Evolutionary conservation across 352 stramenopile genomes (phyloP), one percentile per base, ranked within the genome.

Genomic region (Blastocystis sp.): DNA sequence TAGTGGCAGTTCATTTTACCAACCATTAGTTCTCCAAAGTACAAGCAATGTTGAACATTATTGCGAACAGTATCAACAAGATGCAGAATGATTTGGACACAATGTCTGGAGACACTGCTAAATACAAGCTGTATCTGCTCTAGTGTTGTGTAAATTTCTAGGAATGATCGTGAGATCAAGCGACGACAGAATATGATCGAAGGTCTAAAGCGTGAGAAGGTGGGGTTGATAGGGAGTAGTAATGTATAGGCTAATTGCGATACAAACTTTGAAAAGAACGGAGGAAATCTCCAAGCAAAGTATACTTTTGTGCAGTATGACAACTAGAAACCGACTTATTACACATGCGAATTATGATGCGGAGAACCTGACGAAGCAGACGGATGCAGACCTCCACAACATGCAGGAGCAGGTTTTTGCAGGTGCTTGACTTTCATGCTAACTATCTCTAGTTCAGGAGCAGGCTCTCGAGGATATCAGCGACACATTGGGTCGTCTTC

Each of bases 351-450:
- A 85, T 45, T 59, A 66, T 9, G 73, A 85, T 43, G 43, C 73
- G 5, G 73, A 85, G 50, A 85, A 50, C 55, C 34, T 85, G 56
- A 85, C 73, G n/a, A 85, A 85, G 47, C 73, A 85, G 50, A 66
- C 73, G 50, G 73, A 85, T 34, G 53, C 53, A 34, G 73, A 85
- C 26, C 73, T 85, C 8, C 73, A 85, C 45, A 50, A 85, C 26
- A 85, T 85, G 73, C 73, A 85, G 73, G 73, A 85, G 24, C 73
- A 85, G 24, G 63, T 65, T 8, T 85, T 85, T 85, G 73, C 73
- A 13, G 55, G 73, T 85, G 56, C 20, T 20, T 18, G 16, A 8
- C 6, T 18, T 26, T n/a, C 20, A 39, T 18, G 9, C 2, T 30
- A 0, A 0, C 63, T 18, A 68, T 13, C 13, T 41, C 39, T 85